Conservation (phyloP, 495 filamentous ascomycete species). For the Lophiotrema nucula region DNA sequence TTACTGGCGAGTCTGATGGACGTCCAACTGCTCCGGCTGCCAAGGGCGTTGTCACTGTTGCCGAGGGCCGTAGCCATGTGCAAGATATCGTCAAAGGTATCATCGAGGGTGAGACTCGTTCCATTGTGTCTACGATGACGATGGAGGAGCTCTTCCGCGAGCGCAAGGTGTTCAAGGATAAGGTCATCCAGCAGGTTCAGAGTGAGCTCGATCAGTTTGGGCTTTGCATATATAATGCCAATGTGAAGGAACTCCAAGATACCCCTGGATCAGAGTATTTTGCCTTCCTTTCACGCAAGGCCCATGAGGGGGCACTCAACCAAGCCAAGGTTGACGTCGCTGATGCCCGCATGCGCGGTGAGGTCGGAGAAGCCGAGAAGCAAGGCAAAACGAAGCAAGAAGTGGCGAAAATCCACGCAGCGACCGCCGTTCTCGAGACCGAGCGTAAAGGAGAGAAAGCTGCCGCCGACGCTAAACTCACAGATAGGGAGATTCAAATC, state of each 20-base stretch:
- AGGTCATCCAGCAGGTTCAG: conserved; percentile 76
- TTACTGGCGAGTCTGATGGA: conserved; percentile 59
- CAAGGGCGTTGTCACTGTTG: conserved; percentile 35
- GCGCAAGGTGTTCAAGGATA: conserved; percentile 73
- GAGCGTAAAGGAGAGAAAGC: conserved; percentile 79
- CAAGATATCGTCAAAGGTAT: conserved; percentile 86
- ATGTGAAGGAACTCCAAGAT: conserved; percentile 82
- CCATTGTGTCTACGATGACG: conserved; percentile 74
- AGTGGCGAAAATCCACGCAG: conserved; percentile 77
- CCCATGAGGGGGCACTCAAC: conserved; percentile 78
- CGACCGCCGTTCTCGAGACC: conserved; percentile 78
- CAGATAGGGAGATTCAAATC: conserved; percentile 67
- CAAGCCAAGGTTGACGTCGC: conserved; percentile 78
- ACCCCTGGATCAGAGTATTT: conserved; percentile 76
- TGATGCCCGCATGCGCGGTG: conserved; percentile 72
- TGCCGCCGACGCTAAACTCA: conserved; percentile 68
- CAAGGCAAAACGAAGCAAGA: conserved; percentile 74
- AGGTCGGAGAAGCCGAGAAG: conserved; percentile 76
- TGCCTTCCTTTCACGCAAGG: conserved; percentile 72
- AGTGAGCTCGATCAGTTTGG: conserved; percentile 72
- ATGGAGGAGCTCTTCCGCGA: conserved; percentile 87
- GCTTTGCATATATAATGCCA: conserved; percentile 69
- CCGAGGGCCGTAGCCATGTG: conserved; percentile 58
- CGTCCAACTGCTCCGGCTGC: conserved; percentile 35
- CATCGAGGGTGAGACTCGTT: conserved; percentile 81